Conservation (phyloP, 2,329 filamentous ascomycete genomes). For the Intubia oerlemansii region DNA sequence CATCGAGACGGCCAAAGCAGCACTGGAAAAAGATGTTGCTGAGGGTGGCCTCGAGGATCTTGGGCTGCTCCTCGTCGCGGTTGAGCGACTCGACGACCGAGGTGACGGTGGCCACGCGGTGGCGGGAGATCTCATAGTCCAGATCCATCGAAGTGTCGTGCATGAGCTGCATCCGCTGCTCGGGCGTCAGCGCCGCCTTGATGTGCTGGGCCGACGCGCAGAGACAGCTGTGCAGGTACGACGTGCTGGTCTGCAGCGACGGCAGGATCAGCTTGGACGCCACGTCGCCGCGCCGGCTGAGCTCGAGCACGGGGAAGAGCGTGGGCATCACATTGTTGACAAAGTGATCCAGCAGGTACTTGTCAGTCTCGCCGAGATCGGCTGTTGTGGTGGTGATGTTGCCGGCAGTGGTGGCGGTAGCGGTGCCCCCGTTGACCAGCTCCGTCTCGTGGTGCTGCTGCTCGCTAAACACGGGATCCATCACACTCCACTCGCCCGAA, state of each 20-base stretch:
- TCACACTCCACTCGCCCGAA: too few species aligned
- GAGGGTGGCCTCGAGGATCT: slow-evolving; percentile 80
- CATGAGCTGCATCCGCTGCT: neutral
- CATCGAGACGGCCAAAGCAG: slow-evolving; percentile 68
- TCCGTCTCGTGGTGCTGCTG: too few species aligned
- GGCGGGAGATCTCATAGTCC: slow-evolving; percentile 78
- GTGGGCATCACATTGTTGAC: slow-evolving; percentile 69
- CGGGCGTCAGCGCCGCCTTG: slow-evolving; percentile 43
- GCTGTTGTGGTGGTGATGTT: too few species aligned
- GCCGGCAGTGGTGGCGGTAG: too few species aligned
- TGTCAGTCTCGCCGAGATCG: slow-evolving; percentile 72
- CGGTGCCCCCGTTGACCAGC: too few species aligned
- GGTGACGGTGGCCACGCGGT: slow-evolving; percentile 73
- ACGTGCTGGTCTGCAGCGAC: slow-evolving; percentile 75
- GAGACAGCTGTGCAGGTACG: slow-evolving; percentile 87
- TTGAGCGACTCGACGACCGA: slow-evolving; percentile 67
- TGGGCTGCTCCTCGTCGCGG: slow-evolving; percentile 59
- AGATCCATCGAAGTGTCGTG: slow-evolving; percentile 49
- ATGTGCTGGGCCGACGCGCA: slow-evolving; percentile 84
- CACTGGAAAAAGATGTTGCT: slow-evolving; percentile 95
- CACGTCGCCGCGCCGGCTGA: slow-evolving; percentile 67
- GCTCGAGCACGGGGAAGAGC: slow-evolving; percentile 82
- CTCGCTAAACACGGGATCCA: too few species aligned
- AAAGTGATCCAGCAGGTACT: slow-evolving; percentile 76
- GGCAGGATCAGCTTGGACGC: slow-evolving; percentile 68